Conservation (phyloP, 1,284 basidiomycete species). For the Leccinum subrobustum region DNA sequence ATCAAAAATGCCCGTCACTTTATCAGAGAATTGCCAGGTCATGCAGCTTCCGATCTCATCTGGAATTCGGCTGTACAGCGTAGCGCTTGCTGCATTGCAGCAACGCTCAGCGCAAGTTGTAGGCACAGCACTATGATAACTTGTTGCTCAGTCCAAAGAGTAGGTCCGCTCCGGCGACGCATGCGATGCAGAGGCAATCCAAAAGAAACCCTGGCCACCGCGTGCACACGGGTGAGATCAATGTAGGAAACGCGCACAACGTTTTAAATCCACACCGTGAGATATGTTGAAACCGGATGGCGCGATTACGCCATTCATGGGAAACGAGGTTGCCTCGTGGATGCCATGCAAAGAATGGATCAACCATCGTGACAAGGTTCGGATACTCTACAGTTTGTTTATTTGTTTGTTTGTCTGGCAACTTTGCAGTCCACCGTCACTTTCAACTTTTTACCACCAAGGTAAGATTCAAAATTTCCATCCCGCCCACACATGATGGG, state of each 20-base stretch:
- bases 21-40: slow-evolving; percentile 18
- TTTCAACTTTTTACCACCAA: background rate
- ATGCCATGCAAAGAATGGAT: slow-evolving; percentile 6
- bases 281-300: slow-evolving; percentile 13
- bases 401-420: background rate
- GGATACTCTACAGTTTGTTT: background rate
- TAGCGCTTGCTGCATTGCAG: background rate
- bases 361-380: background rate
- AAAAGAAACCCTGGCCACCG: background rate
- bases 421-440: background rate
- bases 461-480: slow-evolving; percentile 1
- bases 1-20: slow-evolving; percentile 24
- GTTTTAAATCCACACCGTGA: slow-evolving; percentile 26
- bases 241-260: slow-evolving; percentile 12
- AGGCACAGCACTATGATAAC: background rate
- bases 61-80: background rate
- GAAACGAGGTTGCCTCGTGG: slow-evolving; percentile 33
- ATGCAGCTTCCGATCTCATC: background rate
- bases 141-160: background rate
- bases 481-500: slow-evolving; percentile 12
- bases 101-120: background rate
- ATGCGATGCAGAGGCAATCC: background rate
- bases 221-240: slow-evolving; percentile 4
- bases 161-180: background rate
- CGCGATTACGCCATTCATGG: slow-evolving; percentile 23